These are phyloP conservation scores for Vitis riparia DNA, from an alignment of 164 flowering plant genomes.

Conservation along the genomic window DNA sequence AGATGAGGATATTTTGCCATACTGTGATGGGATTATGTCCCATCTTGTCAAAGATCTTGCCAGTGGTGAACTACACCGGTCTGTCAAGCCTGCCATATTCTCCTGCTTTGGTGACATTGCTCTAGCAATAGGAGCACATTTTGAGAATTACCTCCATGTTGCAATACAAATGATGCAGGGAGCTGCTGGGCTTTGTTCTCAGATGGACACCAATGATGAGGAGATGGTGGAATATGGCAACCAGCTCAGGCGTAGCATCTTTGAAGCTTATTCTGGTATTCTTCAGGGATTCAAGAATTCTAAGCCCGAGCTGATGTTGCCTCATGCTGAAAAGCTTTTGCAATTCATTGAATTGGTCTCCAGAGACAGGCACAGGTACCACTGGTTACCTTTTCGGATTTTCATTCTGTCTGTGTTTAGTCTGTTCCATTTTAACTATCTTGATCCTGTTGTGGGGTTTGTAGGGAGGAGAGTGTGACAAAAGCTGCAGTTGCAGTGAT, in stretches of 20 bases:
- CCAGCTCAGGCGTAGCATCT: slow-evolving; percentile 75
- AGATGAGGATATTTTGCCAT: slow-evolving; percentile 72
- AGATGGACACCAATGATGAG: slow-evolving; percentile 58
- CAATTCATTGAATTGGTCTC: slow-evolving; percentile 70
- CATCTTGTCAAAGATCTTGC: slow-evolving; percentile 70
- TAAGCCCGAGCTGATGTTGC: slow-evolving; percentile 71
- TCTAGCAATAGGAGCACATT: slow-evolving; percentile 73
- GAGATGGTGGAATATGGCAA: slow-evolving; percentile 81
- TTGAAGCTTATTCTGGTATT: slow-evolving; percentile 89
- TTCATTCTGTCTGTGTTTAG: background rate
- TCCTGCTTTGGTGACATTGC: slow-evolving; percentile 93
- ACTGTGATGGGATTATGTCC: slow-evolving; percentile 79
- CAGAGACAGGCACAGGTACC: slow-evolving; percentile 62
- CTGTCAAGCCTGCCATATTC: slow-evolving; percentile 88
- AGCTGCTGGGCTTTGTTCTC: slow-evolving; percentile 73
- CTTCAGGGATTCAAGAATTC: slow-evolving; percentile 78
- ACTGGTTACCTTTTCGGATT: background rate
- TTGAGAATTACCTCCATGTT: slow-evolving; percentile 67
- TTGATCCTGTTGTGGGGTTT: slow-evolving; percentile 4
- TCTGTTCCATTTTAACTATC: background rate
- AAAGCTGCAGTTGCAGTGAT: slow-evolving; percentile 80
- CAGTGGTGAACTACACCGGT: slow-evolving; percentile 67
- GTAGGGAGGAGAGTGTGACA: slow-evolving; percentile 75
- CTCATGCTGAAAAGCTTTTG: slow-evolving; percentile 69
- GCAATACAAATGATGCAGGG: slow-evolving; percentile 73